These are phyloP conservation scores for Vitis hybrid DNA, from an alignment of 177 flowering plant species.

Conservation along the genomic window DNA sequence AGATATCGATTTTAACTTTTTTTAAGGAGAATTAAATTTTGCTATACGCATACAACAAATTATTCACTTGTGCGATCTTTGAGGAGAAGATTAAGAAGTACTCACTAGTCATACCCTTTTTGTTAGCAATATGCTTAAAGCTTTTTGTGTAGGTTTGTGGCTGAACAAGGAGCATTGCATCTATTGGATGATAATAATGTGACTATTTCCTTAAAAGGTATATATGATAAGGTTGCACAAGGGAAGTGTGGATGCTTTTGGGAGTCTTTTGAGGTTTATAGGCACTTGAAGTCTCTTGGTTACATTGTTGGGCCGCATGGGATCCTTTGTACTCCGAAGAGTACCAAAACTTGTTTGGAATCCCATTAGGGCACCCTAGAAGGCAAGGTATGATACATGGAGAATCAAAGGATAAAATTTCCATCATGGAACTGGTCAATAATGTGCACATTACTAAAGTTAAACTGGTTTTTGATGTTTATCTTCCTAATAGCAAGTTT, in stretches of 20 bases:
- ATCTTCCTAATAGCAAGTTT: constrained; percentile 79
- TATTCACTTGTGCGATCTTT: too few relatives aligned
- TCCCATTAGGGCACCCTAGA: constrained; percentile 14
- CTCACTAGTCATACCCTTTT: too few relatives aligned
- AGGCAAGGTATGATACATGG: constrained; percentile 1
- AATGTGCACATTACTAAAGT: constrained; percentile 36
- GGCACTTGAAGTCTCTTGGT: constrained; percentile 75
- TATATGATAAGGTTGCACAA: constrained; percentile 48
- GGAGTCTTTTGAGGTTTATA: constrained; percentile 68
- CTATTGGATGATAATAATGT: constrained; percentile 39
- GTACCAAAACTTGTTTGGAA: neutral
- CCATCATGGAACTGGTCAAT: constrained; percentile 24
- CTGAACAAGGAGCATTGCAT: constrained; percentile 66
- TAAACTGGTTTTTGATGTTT: constrained; percentile 58
- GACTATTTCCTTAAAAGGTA: constrained; percentile 34
- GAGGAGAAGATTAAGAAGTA: too few relatives aligned
- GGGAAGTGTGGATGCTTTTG: constrained; percentile 54
- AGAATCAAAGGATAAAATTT: constrained; percentile 16
- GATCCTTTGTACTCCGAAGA: constrained; percentile 48
- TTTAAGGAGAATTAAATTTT: too few relatives aligned
- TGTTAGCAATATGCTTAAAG: too few relatives aligned
- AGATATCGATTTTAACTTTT: too few relatives aligned
- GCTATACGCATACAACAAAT: too few relatives aligned
- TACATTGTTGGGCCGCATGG: constrained; percentile 62
- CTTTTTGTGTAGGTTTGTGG: constrained; percentile 47